Evolutionary conservation across 176 grass and related monocot species (phyloP).

Genomic region (Cenchrus americanus): DNA sequence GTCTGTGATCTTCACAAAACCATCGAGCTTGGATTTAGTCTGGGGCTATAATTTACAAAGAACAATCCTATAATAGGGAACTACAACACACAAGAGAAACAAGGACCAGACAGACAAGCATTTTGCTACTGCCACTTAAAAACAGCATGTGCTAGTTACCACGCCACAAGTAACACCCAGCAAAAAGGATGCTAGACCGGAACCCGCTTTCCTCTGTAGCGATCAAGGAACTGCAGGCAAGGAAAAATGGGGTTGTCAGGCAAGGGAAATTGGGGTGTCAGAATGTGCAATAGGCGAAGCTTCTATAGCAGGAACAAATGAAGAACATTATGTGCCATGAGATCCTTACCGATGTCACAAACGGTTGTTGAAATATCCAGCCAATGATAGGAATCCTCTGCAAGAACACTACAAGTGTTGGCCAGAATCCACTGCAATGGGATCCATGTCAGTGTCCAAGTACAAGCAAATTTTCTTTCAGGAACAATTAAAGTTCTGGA

Average conservation of each 20-base stretch:
- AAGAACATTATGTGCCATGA: neutral
- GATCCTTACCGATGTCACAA: conserved; percentile 77
- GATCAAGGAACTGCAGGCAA: conserved; percentile 77
- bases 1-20: neutral
- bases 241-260: conserved; percentile 12
- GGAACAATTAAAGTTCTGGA: conserved; percentile 10
- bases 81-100: conserved; percentile 30
- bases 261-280: conserved; percentile 29
- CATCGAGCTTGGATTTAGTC: neutral
- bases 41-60: conserved; percentile 46
- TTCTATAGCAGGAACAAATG: conserved; percentile 5
- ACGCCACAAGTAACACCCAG: conserved; percentile 6
- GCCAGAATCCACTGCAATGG: conserved; percentile 89
- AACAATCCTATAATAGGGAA: conserved; percentile 32
- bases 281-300: neutral
- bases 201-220: conserved; percentile 86
- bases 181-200: conserved; percentile 57
- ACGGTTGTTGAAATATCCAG: conserved; percentile 94
- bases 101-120: conserved; percentile 19
- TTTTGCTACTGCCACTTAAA: conserved; percentile 17
- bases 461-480: neutral
- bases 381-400: conserved; percentile 92
- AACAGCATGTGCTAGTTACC: conserved; percentile 28
- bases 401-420: conserved; percentile 89
- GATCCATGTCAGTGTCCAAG: conserved; percentile 10